Evolutionary conservation across 2,329 filamentous ascomycete genomes (phyloP).

Genomic region (Cercospora zeae-maydis): DNA sequence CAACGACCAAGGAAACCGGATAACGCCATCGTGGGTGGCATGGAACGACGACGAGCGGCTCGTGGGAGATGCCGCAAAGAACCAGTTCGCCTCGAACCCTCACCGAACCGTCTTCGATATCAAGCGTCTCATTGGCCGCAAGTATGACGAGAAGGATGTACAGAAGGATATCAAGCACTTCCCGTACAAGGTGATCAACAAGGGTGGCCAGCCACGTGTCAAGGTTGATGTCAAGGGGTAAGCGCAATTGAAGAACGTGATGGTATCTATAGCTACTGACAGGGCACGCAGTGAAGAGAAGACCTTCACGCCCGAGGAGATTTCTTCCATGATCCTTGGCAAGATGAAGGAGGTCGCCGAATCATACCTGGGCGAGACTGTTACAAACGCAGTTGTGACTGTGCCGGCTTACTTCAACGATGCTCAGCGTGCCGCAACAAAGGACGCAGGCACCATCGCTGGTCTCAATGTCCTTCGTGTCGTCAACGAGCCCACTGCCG

Average conservation of each 20-base stretch:
- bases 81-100: slow-evolving; percentile 64
- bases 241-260: background rate
- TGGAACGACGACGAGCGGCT: slow-evolving; percentile 93
- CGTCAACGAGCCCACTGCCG: slow-evolving; percentile 95
- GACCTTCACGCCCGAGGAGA: slow-evolving; percentile 75
- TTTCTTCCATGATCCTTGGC: slow-evolving; percentile 75
- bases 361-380: slow-evolving; percentile 79
- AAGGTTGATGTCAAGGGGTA: slow-evolving; percentile 65
- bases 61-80: slow-evolving; percentile 96
- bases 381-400: slow-evolving; percentile 96
- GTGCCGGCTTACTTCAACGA: slow-evolving; percentile 99
- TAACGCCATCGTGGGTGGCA: slow-evolving; percentile 63
- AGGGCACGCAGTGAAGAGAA: slow-evolving; percentile 49
- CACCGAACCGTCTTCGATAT: slow-evolving; percentile 47
- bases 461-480: slow-evolving; percentile 96
- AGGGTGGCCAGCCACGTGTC: slow-evolving; percentile 85
- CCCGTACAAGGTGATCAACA: slow-evolving; percentile 89
- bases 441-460: slow-evolving; percentile 94
- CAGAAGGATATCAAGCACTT: slow-evolving; percentile 97
- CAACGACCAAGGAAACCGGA: slow-evolving; percentile 96
- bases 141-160: slow-evolving; percentile 65
- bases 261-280: slow-evolving; percentile 1
- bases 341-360: slow-evolving; percentile 98
- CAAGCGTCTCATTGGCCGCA: slow-evolving; percentile 53
- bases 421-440: slow-evolving; percentile 95